Conservation (phyloP, 2,329 filamentous ascomycete species). For the Trichophyton schoenleinii region DNA sequence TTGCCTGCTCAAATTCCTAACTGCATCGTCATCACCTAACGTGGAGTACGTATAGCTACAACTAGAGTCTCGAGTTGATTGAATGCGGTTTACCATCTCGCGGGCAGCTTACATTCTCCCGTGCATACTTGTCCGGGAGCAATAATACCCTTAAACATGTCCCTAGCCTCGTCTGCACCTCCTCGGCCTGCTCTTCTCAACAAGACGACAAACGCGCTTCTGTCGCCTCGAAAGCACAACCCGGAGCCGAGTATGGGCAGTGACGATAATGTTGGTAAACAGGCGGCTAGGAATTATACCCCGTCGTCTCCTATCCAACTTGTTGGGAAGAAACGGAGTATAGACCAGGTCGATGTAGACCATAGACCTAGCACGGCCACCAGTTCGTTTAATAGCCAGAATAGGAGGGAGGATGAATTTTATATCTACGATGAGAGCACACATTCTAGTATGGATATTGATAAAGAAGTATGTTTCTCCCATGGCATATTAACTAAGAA, state of each 20-base stretch:
- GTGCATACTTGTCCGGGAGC: neutral
- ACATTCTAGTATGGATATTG: slow-evolving; percentile 11
- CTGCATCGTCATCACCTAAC: neutral
- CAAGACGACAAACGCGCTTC: slow-evolving; percentile 31
- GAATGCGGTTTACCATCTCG: neutral
- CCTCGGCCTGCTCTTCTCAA: slow-evolving; percentile 30
- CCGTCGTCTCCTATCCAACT: slow-evolving; percentile 23
- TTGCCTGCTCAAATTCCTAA: neutral
- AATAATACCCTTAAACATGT: neutral
- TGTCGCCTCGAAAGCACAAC: slow-evolving; percentile 21
- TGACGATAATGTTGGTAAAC: slow-evolving; percentile 15
- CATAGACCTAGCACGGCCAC: slow-evolving; percentile 12
- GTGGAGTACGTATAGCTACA: neutral
- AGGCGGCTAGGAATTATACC: neutral
- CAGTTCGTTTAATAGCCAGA: slow-evolving; percentile 12
- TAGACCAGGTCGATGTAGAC: slow-evolving; percentile 27
- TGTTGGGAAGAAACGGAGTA: slow-evolving; percentile 30
- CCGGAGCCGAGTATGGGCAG: slow-evolving; percentile 12
- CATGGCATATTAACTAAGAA: neutral
- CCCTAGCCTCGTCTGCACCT: slow-evolving; percentile 21
- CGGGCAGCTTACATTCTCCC: neutral
- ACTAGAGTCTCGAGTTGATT: neutral
- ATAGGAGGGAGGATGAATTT: slow-evolving; percentile 13
- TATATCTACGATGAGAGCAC: slow-evolving; percentile 16
- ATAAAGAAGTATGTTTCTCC: slow-evolving; percentile 13